Percentiles rank a stretch among this genome's conserved stretches.
phyloP scores from a whole-genome alignment of 805 yeast species.

The Yarrowia sp. region DNA sequence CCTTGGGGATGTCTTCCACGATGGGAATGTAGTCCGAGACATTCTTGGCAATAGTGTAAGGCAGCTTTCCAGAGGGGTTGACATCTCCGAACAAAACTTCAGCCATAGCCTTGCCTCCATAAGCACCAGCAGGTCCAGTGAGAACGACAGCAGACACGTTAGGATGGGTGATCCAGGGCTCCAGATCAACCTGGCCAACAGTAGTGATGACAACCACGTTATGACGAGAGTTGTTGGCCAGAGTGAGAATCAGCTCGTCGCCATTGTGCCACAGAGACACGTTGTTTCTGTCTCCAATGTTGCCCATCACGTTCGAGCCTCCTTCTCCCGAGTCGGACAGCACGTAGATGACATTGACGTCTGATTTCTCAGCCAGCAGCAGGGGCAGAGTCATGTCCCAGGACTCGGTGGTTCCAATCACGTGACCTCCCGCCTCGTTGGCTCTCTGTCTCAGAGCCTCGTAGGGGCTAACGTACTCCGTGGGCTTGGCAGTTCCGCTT shows the following conservation, averaged over 20 bases:
- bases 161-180: slow-evolving; percentile 61
- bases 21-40: slow-evolving; percentile 58
- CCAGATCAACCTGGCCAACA: slow-evolving; percentile 67
- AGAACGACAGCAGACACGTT: slow-evolving; percentile 64
- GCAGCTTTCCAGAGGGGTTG: slow-evolving; percentile 69
- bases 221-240: slow-evolving; percentile 59
- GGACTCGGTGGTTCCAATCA: slow-evolving; percentile 4
- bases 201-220: slow-evolving; percentile 65
- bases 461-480: slow-evolving; percentile 63
- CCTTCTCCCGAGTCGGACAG: slow-evolving; percentile 67
- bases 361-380: slow-evolving; percentile 46
- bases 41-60: slow-evolving; percentile 68
- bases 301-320: slow-evolving; percentile 53
- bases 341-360: slow-evolving; percentile 62
- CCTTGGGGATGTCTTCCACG: slow-evolving; percentile 51
- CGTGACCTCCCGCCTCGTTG: slow-evolving; percentile 27
- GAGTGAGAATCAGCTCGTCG: slow-evolving; percentile 59
- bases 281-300: slow-evolving; percentile 63
- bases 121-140: slow-evolving; percentile 64
- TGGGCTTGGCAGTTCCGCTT: slow-evolving; percentile 64
- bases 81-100: slow-evolving; percentile 65
- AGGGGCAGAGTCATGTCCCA: slow-evolving; percentile 2
- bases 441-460: slow-evolving; percentile 62
- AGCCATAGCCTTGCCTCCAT: slow-evolving; percentile 63
- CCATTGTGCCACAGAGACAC: slow-evolving; percentile 63